Conservation (phyloP, 306 rosid genomes). For the Medicago arabica region DNA sequence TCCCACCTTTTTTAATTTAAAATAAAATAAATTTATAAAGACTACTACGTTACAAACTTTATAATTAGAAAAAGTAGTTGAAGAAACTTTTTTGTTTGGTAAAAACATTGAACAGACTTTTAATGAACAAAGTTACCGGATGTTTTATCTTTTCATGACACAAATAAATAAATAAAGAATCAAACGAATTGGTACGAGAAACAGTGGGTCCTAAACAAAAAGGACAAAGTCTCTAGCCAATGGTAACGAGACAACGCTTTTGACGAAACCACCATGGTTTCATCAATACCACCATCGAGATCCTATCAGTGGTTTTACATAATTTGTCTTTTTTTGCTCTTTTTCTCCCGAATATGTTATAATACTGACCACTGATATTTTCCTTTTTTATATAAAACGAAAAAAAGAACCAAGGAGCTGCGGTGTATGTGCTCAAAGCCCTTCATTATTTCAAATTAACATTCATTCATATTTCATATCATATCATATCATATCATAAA, state of each 20-base stretch:
- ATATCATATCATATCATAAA: neutral
- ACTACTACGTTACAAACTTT: neutral
- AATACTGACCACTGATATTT: constrained; percentile 30
- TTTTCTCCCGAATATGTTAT: neutral
- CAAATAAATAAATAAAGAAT: neutral
- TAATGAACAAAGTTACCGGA: neutral
- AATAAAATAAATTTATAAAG: no score
- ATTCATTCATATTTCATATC: neutral
- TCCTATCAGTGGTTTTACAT: neutral
- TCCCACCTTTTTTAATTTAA: no score
- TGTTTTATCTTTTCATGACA: neutral
- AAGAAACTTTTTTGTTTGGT: neutral
- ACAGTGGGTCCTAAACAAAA: constrained; percentile 17
- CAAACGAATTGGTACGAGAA: neutral
- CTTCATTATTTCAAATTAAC: neutral
- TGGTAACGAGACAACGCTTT: constrained; percentile 57
- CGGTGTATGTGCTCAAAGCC: neutral
- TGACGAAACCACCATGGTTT: constrained; percentile 60
- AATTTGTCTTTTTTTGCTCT: neutral
- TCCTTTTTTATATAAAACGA: constrained; percentile 4
- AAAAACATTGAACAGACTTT: neutral
- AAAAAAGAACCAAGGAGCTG: neutral
- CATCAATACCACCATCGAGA: constrained; percentile 39
- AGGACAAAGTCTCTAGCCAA: constrained; percentile 49
- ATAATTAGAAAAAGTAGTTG: constrained; percentile 1